These are phyloP conservation scores for Jackrogersella multiformis DNA, from an alignment of 495 filamentous ascomycete genomes.

Conservation along the genomic window DNA sequence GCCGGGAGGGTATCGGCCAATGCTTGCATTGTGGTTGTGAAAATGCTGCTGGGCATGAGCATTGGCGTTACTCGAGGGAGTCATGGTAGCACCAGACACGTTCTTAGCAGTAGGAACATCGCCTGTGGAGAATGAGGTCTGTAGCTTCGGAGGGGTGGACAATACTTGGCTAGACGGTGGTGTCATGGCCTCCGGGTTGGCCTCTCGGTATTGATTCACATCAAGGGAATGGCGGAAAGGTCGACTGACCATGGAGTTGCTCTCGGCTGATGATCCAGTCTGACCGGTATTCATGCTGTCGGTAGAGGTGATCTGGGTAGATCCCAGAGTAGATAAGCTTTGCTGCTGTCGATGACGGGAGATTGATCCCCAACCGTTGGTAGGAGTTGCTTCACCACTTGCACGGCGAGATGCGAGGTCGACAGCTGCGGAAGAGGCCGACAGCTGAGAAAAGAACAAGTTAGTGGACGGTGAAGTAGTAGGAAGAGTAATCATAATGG, in stretches of 20 bases:
- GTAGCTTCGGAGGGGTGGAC: constrained; percentile 72
- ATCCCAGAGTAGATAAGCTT: constrained; percentile 75
- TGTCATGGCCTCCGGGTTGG: constrained; percentile 47
- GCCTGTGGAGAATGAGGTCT: constrained; percentile 88
- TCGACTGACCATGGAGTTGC: constrained; percentile 54
- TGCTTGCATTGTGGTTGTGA: constrained; percentile 82
- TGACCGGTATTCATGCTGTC: constrained; percentile 34
- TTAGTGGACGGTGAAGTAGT: neutral
- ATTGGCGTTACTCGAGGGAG: constrained; percentile 57
- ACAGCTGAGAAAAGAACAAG: constrained; percentile 61
- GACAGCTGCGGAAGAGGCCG: constrained; percentile 80
- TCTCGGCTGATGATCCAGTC: constrained; percentile 48
- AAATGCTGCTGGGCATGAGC: constrained; percentile 80
- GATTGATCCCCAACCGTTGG: constrained; percentile 70
- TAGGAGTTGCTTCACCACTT: constrained; percentile 62
- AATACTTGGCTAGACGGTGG: constrained; percentile 53
- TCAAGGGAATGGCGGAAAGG: constrained; percentile 66
- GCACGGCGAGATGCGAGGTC: constrained; percentile 80
- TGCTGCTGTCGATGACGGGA: constrained; percentile 83
- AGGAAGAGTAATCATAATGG: neutral
- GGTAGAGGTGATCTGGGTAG: constrained; percentile 47
- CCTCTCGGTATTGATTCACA: constrained; percentile 55
- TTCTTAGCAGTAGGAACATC: constrained; percentile 87
- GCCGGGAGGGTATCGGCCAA: constrained; percentile 77
- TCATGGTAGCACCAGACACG: constrained; percentile 45